Evolutionary conservation across 805 yeast species (phyloP).

Genomic region (Yarrowia yakushimensis): DNA sequence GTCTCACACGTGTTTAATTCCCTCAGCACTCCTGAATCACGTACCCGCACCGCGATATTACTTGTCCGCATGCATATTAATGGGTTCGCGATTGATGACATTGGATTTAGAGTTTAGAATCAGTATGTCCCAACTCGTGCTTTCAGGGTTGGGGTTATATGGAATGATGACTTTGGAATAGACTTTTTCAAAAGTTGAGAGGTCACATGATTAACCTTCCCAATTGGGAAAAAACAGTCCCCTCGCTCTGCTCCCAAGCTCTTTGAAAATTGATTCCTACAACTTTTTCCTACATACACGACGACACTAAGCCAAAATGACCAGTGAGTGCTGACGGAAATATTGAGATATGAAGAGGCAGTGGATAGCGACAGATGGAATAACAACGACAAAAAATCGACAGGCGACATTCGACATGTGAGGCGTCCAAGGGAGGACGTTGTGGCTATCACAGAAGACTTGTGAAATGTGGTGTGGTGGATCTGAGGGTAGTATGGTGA

Average conservation of each 20-base stretch:
- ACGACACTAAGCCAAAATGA: conserved; percentile 30
- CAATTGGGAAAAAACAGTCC: conserved; percentile 14
- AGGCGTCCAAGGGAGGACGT: neutral
- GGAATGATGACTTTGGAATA: neutral
- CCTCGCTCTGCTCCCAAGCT: conserved; percentile 19
- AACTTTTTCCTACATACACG: conserved; percentile 25
- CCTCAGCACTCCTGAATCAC: neutral
- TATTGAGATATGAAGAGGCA: neutral
- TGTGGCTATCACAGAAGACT: too few species aligned
- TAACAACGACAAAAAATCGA: neutral
- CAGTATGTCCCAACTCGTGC: neutral
- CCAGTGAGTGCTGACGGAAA: conserved; percentile 31
- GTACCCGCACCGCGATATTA: neutral
- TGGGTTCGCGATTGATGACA: neutral
- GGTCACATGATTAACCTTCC: conserved; percentile 11
- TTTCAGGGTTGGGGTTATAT: neutral
- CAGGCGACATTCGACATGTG: neutral
- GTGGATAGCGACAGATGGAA: neutral
- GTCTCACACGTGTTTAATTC: neutral
- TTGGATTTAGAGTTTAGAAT: neutral
- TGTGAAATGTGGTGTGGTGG: too few species aligned
- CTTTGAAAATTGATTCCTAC: conserved; percentile 24
- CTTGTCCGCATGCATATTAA: conserved; percentile 6
- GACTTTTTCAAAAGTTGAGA: conserved; percentile 1
- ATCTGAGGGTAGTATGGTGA: too few species aligned